phyloP scores from a whole-genome alignment of 2,329 filamentous ascomycete genomes.

The Diaporthe sp. region DNA sequence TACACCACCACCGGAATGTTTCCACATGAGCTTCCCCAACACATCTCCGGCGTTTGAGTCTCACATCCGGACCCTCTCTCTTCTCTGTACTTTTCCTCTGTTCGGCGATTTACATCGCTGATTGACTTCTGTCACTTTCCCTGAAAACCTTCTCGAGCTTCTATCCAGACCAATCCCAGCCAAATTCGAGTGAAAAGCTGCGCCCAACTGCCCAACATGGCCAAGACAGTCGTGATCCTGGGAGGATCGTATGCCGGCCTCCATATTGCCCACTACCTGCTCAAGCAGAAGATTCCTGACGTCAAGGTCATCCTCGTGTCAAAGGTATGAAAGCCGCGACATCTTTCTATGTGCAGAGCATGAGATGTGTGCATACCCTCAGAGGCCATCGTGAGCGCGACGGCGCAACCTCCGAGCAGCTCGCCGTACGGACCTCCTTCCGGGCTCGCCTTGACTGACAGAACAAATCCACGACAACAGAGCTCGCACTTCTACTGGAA shows the following conservation, averaged over 20 bases:
- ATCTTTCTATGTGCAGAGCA: not conserved
- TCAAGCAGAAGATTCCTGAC: conserved; percentile 65
- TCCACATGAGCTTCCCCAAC: conserved; percentile 28
- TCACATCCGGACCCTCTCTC: not conserved
- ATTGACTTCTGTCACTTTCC: not conserved
- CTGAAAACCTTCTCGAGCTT: not conserved
- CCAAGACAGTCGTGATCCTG: conserved; percentile 67
- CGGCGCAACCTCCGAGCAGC: not conserved
- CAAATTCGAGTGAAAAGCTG: conserved; percentile 5
- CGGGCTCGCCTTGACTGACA: not conserved
- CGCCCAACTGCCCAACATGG: conserved; percentile 52
- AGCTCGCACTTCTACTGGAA: conserved; percentile 73
- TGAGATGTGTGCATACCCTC: not conserved
- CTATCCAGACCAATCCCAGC: not conserved
- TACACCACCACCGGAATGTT: conserved; percentile 23
- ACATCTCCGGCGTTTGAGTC: conserved; percentile 23
- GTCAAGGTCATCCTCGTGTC: conserved; percentile 69
- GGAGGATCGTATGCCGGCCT: conserved; percentile 69
- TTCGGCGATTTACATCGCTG: not conserved
- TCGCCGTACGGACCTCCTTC: not conserved
- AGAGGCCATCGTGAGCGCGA: not conserved
- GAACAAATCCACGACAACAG: conserved; percentile 49
- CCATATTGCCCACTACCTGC: conserved; percentile 66
- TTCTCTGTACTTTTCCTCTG: not conserved
- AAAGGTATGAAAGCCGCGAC: conserved; percentile 56